Percentiles rank a stretch among this genome's conserved stretches.
Evolutionary conservation across 148 eudicot species (phyloP).

Genomic region (Salicornia ramosissima): DNA sequence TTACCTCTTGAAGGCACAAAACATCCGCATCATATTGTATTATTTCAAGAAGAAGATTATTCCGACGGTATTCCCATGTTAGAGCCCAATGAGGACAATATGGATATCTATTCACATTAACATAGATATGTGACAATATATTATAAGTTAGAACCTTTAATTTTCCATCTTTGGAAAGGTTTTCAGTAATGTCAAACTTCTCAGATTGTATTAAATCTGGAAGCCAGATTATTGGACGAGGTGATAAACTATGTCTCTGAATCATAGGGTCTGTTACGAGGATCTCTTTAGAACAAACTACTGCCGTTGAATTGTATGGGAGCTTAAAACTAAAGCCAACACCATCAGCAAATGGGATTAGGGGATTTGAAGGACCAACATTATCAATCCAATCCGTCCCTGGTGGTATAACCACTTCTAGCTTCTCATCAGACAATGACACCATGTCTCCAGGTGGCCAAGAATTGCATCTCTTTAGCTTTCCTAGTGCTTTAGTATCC

Average conservation of each 20-base stretch:
- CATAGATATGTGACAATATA: constrained; percentile 58
- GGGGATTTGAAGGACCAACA: constrained; percentile 43
- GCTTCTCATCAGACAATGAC: constrained; percentile 31
- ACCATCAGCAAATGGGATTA: constrained; percentile 67
- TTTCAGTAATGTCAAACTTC: not conserved
- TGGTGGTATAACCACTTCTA: constrained; percentile 26
- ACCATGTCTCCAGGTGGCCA: constrained; percentile 32
- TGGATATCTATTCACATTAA: constrained; percentile 42
- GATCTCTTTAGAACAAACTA: constrained; percentile 14
- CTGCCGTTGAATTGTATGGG: constrained; percentile 18
- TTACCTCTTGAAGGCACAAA: constrained; percentile 93
- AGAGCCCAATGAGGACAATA: constrained; percentile 94
- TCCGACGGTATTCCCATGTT: constrained; percentile 78
- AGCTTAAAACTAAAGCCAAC: constrained; percentile 69
- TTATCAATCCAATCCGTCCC: constrained; percentile 32
- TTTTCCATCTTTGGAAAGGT: constrained; percentile 39
- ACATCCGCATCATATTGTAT: constrained; percentile 75
- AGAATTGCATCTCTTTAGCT: constrained; percentile 41
- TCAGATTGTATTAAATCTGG: constrained; percentile 17
- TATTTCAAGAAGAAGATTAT: constrained; percentile 72
- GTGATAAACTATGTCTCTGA: constrained; percentile 19
- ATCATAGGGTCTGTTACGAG: constrained; percentile 45
- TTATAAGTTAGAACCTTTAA: constrained; percentile 78
- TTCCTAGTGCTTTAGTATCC: constrained; percentile 28
- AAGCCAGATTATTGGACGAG: constrained; percentile 17